A percentile compares a stretch with the other conserved stretches of the same genome.
These are phyloP conservation scores for Nissolia schottii DNA, from an alignment of 306 rosid species.

Conservation along the genomic window DNA sequence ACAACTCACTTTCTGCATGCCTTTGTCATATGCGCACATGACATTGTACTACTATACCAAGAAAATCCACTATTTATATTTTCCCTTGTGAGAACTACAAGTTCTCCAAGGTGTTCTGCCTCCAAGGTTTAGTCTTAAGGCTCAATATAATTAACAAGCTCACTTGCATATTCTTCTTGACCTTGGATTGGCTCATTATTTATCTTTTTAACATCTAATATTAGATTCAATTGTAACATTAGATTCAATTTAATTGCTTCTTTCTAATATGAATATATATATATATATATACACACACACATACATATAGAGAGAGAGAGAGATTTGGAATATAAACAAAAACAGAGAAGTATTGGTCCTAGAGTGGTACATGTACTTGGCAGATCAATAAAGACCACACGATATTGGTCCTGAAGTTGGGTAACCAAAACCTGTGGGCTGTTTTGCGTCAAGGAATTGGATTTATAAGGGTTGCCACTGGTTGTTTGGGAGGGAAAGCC, in stretches of 20 bases:
- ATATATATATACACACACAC: background rate
- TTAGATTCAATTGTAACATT: background rate
- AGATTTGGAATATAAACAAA: background rate
- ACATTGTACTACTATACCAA: background rate
- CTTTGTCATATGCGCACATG: background rate
- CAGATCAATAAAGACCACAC: constrained; percentile 4
- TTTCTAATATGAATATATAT: background rate
- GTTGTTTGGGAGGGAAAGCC: too few species aligned
- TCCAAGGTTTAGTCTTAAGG: background rate
- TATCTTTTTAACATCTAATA: too few species aligned
- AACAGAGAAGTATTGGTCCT: too few species aligned
- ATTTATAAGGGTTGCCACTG: background rate
- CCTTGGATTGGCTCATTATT: too few species aligned
- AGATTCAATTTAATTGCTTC: background rate
- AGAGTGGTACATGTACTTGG: background rate
- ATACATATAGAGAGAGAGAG: background rate
- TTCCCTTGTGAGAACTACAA: background rate
- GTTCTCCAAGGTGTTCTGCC: background rate
- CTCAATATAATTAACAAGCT: background rate
- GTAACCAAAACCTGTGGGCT: constrained; percentile 1
- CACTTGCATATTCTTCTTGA: background rate
- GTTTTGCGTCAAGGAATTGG: background rate
- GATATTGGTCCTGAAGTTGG: constrained; percentile 12
- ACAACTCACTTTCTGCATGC: background rate
- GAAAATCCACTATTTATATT: background rate